Percentiles rank a stretch among this genome's conserved stretches.
Evolutionary conservation across 371 early-diverging fungal species (phyloP).

Genomic region (Mucor lusitanicus): DNA sequence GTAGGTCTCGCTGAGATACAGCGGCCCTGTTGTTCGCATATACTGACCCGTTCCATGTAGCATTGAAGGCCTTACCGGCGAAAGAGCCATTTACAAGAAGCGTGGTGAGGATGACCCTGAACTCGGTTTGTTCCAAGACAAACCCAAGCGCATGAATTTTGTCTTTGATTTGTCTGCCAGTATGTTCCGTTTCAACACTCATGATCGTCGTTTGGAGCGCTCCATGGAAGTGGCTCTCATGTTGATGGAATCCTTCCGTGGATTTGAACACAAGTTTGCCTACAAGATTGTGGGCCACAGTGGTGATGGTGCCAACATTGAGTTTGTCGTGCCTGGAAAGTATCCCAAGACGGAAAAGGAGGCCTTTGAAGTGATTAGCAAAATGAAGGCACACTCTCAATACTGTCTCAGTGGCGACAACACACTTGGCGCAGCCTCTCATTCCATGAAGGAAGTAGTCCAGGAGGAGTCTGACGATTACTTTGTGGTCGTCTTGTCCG

Average conservation of each 20-base stretch:
- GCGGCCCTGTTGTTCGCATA: too few species aligned
- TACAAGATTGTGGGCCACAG: conserved; percentile 82
- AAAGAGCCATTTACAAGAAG: conserved; percentile 77
- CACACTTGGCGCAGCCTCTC: conserved; percentile 71
- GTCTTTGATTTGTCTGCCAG: conserved; percentile 82
- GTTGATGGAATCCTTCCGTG: conserved; percentile 86
- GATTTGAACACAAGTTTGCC: conserved; percentile 81
- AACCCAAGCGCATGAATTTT: conserved; percentile 81
- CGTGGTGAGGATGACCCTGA: conserved; percentile 80
- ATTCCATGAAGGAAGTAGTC: conserved; percentile 71
- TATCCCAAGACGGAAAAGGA: conserved; percentile 82
- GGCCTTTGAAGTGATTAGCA: conserved; percentile 65
- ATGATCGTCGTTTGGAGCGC: conserved; percentile 71
- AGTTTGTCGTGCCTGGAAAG: conserved; percentile 68
- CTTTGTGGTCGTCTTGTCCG: conserved; percentile 79
- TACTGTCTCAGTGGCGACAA: conserved; percentile 79
- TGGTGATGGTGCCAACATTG: conserved; percentile 77
- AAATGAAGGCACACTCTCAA: conserved; percentile 70
- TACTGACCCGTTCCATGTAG: too few species aligned
- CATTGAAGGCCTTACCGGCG: conserved; percentile 81
- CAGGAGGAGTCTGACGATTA: conserved; percentile 81
- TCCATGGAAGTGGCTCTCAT: conserved; percentile 75
- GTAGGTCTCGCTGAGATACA: conserved; percentile 34
- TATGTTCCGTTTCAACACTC: conserved; percentile 77
- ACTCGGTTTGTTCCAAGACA: conserved; percentile 65